A percentile compares a stretch with the other conserved stretches of the same genome.
phyloP scores from a whole-genome alignment of 1,139 yeast genomes.

The Pichia sp. region DNA sequence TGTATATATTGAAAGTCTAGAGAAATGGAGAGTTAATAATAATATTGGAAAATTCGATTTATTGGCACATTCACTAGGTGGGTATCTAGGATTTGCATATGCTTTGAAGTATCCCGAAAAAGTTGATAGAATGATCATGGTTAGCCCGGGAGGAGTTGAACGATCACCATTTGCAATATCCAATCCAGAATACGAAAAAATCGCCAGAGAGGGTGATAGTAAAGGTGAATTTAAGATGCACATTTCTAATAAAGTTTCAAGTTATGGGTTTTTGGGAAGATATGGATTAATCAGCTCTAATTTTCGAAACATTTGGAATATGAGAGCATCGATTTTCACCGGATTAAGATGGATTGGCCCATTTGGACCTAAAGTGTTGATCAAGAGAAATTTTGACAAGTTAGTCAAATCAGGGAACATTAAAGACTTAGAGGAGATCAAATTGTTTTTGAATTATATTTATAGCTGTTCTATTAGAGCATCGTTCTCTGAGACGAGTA shows the following conservation, averaged over 20 bases:
- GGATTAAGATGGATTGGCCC: slow-evolving; percentile 44
- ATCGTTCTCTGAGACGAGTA: slow-evolving; percentile 46
- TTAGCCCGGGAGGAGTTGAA: slow-evolving; percentile 91
- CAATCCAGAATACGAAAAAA: slow-evolving; percentile 30
- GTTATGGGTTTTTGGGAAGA: slow-evolving; percentile 37
- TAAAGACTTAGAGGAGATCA: slow-evolving; percentile 37
- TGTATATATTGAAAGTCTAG: slow-evolving; percentile 77
- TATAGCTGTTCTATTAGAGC: slow-evolving; percentile 38
- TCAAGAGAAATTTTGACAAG: slow-evolving; percentile 37
- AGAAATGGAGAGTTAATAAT: slow-evolving; percentile 66
- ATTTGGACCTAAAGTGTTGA: slow-evolving; percentile 41
- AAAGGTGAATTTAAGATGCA: slow-evolving; percentile 12
- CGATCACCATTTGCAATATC: slow-evolving; percentile 58
- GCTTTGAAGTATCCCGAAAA: slow-evolving; percentile 64
- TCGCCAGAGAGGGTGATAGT: not conserved
- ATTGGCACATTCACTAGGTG: slow-evolving; percentile 92
- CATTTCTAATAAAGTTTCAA: slow-evolving; percentile 24
- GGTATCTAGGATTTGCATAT: slow-evolving; percentile 75
- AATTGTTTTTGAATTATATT: slow-evolving; percentile 35
- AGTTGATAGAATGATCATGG: slow-evolving; percentile 60
- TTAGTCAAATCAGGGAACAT: slow-evolving; percentile 41
- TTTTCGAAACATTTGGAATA: slow-evolving; percentile 36
- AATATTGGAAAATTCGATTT: slow-evolving; percentile 56
- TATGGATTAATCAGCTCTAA: slow-evolving; percentile 36
- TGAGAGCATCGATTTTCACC: slow-evolving; percentile 40